These are phyloP conservation scores for Conticribra weissflogii DNA, from an alignment of 108 stramenopile genomes.

Conservation along the genomic window DNA sequence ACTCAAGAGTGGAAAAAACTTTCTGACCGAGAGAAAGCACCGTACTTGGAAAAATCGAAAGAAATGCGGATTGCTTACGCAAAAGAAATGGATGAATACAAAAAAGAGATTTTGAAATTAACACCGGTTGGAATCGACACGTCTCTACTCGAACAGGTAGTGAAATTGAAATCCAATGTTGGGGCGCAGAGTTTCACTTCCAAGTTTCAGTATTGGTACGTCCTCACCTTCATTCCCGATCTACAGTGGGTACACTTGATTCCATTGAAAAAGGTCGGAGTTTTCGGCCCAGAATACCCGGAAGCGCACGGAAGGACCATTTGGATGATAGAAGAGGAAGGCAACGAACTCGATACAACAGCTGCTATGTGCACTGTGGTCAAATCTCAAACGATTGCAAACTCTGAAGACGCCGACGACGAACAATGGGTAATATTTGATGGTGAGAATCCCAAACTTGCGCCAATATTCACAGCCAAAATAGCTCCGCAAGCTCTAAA, in stretches of 20 bases:
- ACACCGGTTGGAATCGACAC: slow-evolving; percentile 28
- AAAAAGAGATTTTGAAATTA: slow-evolving; percentile 45
- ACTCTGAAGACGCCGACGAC: slow-evolving; percentile 82
- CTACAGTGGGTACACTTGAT: slow-evolving; percentile 87
- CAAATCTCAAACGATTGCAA: slow-evolving; percentile 58
- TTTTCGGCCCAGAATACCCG: slow-evolving; percentile 64
- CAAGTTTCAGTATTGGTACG: slow-evolving; percentile 62
- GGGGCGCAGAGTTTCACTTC: slow-evolving; percentile 43
- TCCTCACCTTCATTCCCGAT: slow-evolving; percentile 87
- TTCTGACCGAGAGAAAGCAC: slow-evolving; percentile 38
- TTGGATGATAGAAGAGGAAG: slow-evolving; percentile 79
- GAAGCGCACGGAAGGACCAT: slow-evolving; percentile 68
- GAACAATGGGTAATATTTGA: slow-evolving; percentile 86
- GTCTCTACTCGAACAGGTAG: slow-evolving; percentile 80
- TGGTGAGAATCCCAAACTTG: slow-evolving; percentile 24
- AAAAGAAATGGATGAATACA: slow-evolving; percentile 39
- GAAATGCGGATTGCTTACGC: slow-evolving; percentile 28
- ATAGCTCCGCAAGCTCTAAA: slow-evolving; percentile 1
- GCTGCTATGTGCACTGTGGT: slow-evolving; percentile 66
- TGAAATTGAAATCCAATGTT: slow-evolving; percentile 57
- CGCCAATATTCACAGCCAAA: slow-evolving; percentile 13
- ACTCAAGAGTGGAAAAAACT: slow-evolving; percentile 53
- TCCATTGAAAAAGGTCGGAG: slow-evolving; percentile 75
- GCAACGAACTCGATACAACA: slow-evolving; percentile 81
- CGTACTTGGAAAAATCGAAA: slow-evolving; percentile 38